Conservation (phyloP, 257 asterid species). For the Solanum appendiculatum region DNA sequence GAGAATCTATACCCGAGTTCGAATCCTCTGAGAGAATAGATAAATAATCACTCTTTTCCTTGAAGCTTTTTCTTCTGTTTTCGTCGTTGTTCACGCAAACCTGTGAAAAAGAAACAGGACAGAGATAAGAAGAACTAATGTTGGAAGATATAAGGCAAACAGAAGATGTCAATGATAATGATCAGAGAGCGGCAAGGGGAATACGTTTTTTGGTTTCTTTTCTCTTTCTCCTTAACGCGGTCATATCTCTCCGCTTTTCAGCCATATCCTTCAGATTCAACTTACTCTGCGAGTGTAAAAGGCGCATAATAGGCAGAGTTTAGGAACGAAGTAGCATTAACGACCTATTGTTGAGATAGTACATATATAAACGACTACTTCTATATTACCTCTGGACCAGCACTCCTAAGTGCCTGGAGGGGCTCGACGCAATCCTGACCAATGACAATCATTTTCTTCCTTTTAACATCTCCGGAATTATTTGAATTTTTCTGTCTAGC, state of each 20-base stretch:
- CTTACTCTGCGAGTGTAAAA: conserved; percentile 4
- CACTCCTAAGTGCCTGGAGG: conserved; percentile 75
- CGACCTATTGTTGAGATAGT: neutral
- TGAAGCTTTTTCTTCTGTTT: conserved; percentile 28
- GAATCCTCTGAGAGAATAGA: neutral
- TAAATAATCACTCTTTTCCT: conserved; percentile 5
- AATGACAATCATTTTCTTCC: conserved; percentile 60
- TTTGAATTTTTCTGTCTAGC: conserved; percentile 32
- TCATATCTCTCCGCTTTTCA: conserved; percentile 20
- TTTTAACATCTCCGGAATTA: conserved; percentile 32
- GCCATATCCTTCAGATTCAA: conserved; percentile 27
- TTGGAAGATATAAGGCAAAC: neutral
- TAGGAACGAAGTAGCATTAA: neutral
- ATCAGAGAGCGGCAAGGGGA: neutral
- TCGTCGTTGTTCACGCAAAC: conserved; percentile 30
- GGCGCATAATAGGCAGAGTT: neutral
- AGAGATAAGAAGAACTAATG: neutral
- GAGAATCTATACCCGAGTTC: neutral
- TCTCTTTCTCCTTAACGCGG: conserved; percentile 30
- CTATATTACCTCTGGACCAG: conserved; percentile 28
- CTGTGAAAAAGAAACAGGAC: conserved; percentile 7
- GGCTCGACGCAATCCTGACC: conserved; percentile 96
- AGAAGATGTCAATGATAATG: neutral
- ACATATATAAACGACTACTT: neutral
- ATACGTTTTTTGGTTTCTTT: conserved; percentile 38